Evolutionary conservation across 1,284 basidiomycete species (phyloP).

Genomic region (Pterulicium gracile): DNA sequence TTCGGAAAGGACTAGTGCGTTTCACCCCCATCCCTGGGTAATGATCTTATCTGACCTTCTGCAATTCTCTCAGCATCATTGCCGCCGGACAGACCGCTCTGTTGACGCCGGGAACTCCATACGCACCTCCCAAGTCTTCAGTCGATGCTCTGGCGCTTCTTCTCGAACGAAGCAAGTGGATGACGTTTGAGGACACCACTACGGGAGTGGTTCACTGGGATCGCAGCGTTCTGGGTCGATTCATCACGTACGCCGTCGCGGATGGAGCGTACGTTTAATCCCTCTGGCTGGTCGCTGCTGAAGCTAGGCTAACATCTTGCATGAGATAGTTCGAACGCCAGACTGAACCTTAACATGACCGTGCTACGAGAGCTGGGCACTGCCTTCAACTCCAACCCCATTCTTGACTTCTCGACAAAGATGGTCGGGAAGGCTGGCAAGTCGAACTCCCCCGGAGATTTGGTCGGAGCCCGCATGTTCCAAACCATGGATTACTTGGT

Average conservation of each 20-base stretch:
- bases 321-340: too few species aligned
- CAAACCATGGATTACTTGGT: too few species aligned
- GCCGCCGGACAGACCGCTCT: not conserved
- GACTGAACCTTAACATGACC: too few species aligned
- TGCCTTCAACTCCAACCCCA: too few species aligned
- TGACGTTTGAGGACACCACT: conserved; percentile 32
- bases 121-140: not conserved
- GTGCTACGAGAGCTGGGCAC: too few species aligned
- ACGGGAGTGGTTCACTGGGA: conserved; percentile 37
- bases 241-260: conserved; percentile 19
- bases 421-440: too few species aligned
- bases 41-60: not conserved
- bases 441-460: too few species aligned
- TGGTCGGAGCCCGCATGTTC: too few species aligned
- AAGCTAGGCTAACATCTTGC: too few species aligned
- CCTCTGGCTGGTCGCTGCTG: too few species aligned
- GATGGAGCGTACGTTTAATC: too few species aligned
- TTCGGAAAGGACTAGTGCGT: conserved; percentile 22
- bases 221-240: conserved; percentile 34
- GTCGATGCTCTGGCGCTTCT: conserved; percentile 25
- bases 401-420: too few species aligned
- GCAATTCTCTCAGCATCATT: not conserved
- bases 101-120: not conserved
- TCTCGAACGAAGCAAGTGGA: conserved; percentile 32
- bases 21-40: not conserved